These are phyloP conservation scores for Lolium multiflorum DNA, from an alignment of 176 grass and related monocot species.

Conservation along the genomic window DNA sequence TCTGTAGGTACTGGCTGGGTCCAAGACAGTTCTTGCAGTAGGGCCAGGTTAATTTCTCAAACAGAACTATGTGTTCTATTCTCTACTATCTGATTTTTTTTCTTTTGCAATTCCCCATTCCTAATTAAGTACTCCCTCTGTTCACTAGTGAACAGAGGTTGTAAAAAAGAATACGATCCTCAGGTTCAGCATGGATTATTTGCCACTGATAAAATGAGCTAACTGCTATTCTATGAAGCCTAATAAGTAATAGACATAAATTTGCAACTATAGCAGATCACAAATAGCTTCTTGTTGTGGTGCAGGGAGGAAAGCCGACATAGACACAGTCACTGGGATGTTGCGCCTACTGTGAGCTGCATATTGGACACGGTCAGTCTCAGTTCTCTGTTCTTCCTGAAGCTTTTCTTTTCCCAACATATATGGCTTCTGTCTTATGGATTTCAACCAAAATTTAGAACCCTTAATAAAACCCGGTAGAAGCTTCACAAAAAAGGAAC, in stretches of 20 bases:
- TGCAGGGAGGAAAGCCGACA: conserved; percentile 78
- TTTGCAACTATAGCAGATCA: background rate
- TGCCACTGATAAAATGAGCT: background rate
- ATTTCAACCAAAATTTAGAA: background rate
- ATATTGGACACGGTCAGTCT: conserved; percentile 24
- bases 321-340: conserved; percentile 79
- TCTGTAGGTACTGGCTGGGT: conserved; percentile 83
- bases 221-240: background rate
- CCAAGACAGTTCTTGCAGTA: conserved; percentile 93
- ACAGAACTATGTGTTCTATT: background rate
- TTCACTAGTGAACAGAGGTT: too few species aligned
- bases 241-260: background rate
- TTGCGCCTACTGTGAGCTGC: conserved; percentile 58
- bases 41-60: conserved; percentile 73
- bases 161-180: background rate
- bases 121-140: background rate
- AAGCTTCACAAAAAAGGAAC: background rate
- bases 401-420: background rate
- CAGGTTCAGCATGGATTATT: background rate
- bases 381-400: conserved; percentile 10
- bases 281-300: conserved; percentile 23
- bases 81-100: background rate
- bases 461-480: background rate
- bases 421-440: background rate
- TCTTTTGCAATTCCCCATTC: background rate